Percentiles rank a stretch among this genome's conserved stretches.
These are phyloP conservation scores for Fusarium decemcellulare DNA, from an alignment of 2,329 filamentous ascomycete genomes.

Conservation along the genomic window DNA sequence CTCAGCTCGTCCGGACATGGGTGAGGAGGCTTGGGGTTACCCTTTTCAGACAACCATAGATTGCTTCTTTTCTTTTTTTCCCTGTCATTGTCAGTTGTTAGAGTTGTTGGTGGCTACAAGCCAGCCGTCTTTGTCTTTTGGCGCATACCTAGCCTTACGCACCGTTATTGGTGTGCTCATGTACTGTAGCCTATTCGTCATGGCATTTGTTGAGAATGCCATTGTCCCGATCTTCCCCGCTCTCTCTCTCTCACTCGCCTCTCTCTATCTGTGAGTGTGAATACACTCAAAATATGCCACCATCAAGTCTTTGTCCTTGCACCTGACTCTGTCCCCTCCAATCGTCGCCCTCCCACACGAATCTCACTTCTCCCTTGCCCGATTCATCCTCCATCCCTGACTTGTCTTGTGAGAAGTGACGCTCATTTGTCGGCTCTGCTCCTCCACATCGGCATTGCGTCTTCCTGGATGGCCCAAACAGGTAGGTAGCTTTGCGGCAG, in stretches of 20 bases:
- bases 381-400: background rate
- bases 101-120: background rate
- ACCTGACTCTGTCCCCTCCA: conserved; percentile 1
- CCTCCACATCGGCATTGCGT: background rate
- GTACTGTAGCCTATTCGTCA: conserved; percentile 12
- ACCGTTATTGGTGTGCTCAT: conserved; percentile 18
- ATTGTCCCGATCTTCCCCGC: conserved; percentile 12
- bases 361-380: too few relatives aligned
- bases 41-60: background rate
- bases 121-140: conserved; percentile 6
- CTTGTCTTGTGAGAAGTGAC: background rate
- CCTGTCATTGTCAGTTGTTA: too few relatives aligned
- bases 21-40: too few relatives aligned
- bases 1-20: too few relatives aligned
- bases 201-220: conserved; percentile 36
- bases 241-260: background rate
- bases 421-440: background rate
- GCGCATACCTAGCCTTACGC: conserved; percentile 22
- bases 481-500: background rate
- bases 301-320: background rate
- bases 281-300: too few relatives aligned
- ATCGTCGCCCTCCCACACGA: background rate
- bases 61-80: too few relatives aligned
- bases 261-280: too few relatives aligned
- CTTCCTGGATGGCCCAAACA: background rate